These are phyloP conservation scores for Trypanosoma avium DNA, from an alignment of 208 protist genomes.

Conservation along the genomic window DNA sequence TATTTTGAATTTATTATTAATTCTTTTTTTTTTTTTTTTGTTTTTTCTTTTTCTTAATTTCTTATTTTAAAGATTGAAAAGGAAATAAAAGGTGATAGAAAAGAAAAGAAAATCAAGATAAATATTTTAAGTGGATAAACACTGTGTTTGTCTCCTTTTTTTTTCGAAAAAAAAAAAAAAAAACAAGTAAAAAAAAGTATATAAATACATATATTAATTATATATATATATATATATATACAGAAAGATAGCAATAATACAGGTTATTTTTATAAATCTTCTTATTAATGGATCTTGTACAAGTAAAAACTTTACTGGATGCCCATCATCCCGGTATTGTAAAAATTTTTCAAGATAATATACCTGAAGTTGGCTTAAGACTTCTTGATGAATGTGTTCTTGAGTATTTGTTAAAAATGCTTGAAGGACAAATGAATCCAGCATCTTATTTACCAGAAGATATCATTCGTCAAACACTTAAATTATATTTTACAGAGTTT, in stretches of 20 bases:
- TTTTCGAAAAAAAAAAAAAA: no score
- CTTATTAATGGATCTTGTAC: slow-evolving; percentile 53
- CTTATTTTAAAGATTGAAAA: slow-evolving; percentile 11
- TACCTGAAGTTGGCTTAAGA: slow-evolving; percentile 71
- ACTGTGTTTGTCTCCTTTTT: no score
- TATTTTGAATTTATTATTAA: slow-evolving; percentile 8
- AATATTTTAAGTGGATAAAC: not conserved
- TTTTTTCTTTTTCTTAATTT: not conserved
- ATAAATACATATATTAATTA: no score
- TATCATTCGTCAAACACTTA: slow-evolving; percentile 71
- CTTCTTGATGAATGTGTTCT: slow-evolving; percentile 79
- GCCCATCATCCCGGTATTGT: slow-evolving; percentile 55
- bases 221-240: no score
- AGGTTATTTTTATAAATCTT: not conserved
- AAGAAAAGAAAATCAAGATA: not conserved
- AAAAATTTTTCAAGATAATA: slow-evolving; percentile 56
- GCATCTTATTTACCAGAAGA: slow-evolving; percentile 82
- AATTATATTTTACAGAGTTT: slow-evolving; percentile 80
- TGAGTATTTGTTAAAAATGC: slow-evolving; percentile 83
- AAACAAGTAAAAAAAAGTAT: no score
- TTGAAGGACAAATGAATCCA: slow-evolving; percentile 79
- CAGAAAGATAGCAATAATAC: no score
- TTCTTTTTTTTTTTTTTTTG: not conserved
- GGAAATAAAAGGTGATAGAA: not conserved
- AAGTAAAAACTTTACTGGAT: slow-evolving; percentile 57